These are phyloP conservation scores for Phytophthora agathidicida DNA, from an alignment of 352 stramenopile genomes.

Conservation along the genomic window DNA sequence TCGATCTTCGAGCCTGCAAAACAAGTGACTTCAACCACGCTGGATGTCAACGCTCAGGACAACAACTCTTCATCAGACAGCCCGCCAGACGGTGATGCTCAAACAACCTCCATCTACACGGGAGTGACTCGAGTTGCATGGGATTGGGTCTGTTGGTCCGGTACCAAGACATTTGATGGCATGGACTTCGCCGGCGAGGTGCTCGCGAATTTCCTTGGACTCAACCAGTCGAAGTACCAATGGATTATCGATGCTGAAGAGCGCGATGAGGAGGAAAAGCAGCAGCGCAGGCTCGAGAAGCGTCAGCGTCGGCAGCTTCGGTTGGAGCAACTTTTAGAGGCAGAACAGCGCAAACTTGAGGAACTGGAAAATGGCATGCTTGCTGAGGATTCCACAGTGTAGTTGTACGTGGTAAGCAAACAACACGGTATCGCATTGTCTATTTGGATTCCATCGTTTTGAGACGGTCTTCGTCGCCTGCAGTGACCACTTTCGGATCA, in stretches of 20 bases:
- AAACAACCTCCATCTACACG: constrained; percentile 2
- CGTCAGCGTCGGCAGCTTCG: constrained; percentile 67
- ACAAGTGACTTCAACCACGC: background rate
- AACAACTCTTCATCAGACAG: constrained; percentile 4
- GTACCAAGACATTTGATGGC: constrained; percentile 65
- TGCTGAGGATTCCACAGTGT: constrained; percentile 2
- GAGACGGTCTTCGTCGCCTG: too few relatives aligned
- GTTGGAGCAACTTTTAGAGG: constrained; percentile 69
- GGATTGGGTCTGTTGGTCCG: constrained; percentile 72
- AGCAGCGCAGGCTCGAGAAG: constrained; percentile 57
- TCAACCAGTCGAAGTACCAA: constrained; percentile 87
- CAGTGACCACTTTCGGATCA: too few relatives aligned
- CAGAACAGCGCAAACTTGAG: constrained; percentile 71
- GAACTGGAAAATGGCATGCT: constrained; percentile 54
- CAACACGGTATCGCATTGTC: too few relatives aligned
- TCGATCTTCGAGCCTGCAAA: background rate
- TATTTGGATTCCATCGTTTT: too few relatives aligned
- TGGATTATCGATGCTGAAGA: constrained; percentile 82
- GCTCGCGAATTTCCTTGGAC: constrained; percentile 77
- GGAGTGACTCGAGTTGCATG: constrained; percentile 42
- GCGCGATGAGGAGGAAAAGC: constrained; percentile 72
- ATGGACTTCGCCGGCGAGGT: constrained; percentile 87
- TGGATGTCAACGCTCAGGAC: background rate
- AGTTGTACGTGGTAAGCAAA: background rate
- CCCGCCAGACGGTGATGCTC: constrained; percentile 1